Conservation (phyloP, 1,139 yeast species). For the Taphrina populina region DNA sequence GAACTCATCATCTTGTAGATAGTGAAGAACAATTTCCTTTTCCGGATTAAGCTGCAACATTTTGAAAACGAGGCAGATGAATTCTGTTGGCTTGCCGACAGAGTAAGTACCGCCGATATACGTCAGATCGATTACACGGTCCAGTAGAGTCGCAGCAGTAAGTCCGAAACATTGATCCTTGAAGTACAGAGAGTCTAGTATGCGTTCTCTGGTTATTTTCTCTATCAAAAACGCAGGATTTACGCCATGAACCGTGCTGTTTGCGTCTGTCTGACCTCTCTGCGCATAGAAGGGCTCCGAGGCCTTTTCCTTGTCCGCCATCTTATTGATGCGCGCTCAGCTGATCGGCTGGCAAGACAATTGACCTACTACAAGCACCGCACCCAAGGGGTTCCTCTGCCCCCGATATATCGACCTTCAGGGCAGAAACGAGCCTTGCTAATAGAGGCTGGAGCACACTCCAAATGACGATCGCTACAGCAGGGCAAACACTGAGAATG, state of each 20-base stretch:
- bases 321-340: too few species aligned
- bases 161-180: conserved; percentile 62
- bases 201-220: conserved; percentile 66
- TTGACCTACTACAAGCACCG: too few species aligned
- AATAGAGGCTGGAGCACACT: too few species aligned
- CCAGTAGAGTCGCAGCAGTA: conserved; percentile 55
- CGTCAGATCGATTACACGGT: conserved; percentile 49
- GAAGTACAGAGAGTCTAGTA: conserved; percentile 68
- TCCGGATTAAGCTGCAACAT: conserved; percentile 64
- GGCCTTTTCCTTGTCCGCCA: conserved; percentile 11
- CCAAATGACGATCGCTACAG: too few species aligned
- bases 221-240: conserved; percentile 51
- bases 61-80: conserved; percentile 63
- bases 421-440: too few species aligned
- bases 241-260: conserved; percentile 29
- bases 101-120: conserved; percentile 54
- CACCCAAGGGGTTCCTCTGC: too few species aligned
- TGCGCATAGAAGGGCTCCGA: conserved; percentile 28
- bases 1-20: conserved; percentile 59
- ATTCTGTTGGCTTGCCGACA: conserved; percentile 59
- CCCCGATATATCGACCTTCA: too few species aligned
- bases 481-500: too few species aligned
- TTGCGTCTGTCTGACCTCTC: conserved; percentile 22
- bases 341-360: too few species aligned
- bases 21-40: conserved; percentile 54